Conservation (phyloP, 768 basidiomycete genomes). For the Xerocomellus chrysenteron region DNA sequence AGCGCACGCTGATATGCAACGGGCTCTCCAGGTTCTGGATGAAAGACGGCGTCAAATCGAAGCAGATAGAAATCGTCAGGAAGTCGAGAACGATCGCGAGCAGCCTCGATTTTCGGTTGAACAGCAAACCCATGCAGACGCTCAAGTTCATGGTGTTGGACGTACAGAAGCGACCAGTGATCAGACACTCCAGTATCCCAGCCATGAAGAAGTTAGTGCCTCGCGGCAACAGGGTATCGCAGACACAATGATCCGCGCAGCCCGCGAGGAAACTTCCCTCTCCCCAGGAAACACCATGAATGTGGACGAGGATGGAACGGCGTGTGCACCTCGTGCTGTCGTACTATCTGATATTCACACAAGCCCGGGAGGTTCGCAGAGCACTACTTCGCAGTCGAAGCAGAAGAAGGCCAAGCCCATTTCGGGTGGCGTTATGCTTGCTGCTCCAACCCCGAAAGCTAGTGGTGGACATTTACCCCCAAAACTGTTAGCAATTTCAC, state of each 20-base stretch:
- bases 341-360: neutral
- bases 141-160: slow-evolving; percentile 1
- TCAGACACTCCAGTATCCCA: slow-evolving; percentile 1
- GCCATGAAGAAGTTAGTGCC: neutral
- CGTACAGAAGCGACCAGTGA: neutral
- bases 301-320: slow-evolving; percentile 1
- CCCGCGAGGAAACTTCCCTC: slow-evolving; percentile 5
- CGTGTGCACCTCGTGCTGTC: neutral
- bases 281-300: neutral
- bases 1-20: slow-evolving; percentile 10
- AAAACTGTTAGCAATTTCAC: neutral
- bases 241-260: slow-evolving; percentile 29
- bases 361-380: neutral
- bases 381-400: neutral
- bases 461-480: neutral
- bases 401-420: slow-evolving; percentile 1
- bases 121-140: slow-evolving; percentile 9
- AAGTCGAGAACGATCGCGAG: neutral
- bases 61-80: slow-evolving; percentile 10
- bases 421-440: slow-evolving; percentile 22
- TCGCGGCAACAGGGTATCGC: slow-evolving; percentile 29
- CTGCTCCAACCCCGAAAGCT: neutral
- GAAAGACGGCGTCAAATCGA: slow-evolving; percentile 5
- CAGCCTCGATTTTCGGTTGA: slow-evolving; percentile 10
- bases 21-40: slow-evolving; percentile 1